Evolutionary conservation across 2,329 filamentous ascomycete genomes (phyloP).

Genomic region (Bretziella fagacearum): DNA sequence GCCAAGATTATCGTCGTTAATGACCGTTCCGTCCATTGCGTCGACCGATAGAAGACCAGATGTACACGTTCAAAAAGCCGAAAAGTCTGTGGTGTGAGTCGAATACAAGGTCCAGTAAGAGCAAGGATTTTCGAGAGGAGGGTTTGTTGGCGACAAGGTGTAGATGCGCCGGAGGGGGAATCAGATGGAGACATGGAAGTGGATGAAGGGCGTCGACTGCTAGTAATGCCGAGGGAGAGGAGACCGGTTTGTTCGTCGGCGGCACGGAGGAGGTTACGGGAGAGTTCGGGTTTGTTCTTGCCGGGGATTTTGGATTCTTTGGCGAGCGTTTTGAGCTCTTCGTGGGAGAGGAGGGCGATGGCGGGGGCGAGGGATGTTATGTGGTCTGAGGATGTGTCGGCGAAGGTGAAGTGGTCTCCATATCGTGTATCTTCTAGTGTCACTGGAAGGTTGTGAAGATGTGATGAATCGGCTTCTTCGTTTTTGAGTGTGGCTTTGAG

Average conservation of each 20-base stretch:
- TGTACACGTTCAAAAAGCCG: slow-evolving; percentile 88
- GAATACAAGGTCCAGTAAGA: slow-evolving; percentile 66
- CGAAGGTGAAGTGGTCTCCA: slow-evolving; percentile 52
- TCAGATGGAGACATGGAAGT: not conserved
- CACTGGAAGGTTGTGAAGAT: not conserved
- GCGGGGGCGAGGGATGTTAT: slow-evolving; percentile 73
- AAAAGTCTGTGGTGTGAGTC: slow-evolving; percentile 54
- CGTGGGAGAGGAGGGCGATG: slow-evolving; percentile 61
- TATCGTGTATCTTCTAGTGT: slow-evolving; percentile 24
- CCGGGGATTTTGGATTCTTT: slow-evolving; percentile 78
- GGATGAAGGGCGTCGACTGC: not conserved
- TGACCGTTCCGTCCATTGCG: slow-evolving; percentile 94
- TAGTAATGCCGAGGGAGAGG: slow-evolving; percentile 39
- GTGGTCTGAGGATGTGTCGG: slow-evolving; percentile 55
- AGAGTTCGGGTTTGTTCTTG: slow-evolving; percentile 69
- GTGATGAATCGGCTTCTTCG: not conserved
- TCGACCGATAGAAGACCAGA: slow-evolving; percentile 87
- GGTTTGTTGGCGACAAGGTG: not conserved
- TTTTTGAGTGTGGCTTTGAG: not conserved
- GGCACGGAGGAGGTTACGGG: slow-evolving; percentile 54
- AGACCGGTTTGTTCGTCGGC: slow-evolving; percentile 62
- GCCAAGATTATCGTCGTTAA: slow-evolving; percentile 87
- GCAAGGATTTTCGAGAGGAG: slow-evolving; percentile 57
- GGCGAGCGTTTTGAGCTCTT: slow-evolving; percentile 70
- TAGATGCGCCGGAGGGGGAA: not conserved